Conservation (phyloP, 129 eudicot genomes). For the Artemisia tridentata region DNA sequence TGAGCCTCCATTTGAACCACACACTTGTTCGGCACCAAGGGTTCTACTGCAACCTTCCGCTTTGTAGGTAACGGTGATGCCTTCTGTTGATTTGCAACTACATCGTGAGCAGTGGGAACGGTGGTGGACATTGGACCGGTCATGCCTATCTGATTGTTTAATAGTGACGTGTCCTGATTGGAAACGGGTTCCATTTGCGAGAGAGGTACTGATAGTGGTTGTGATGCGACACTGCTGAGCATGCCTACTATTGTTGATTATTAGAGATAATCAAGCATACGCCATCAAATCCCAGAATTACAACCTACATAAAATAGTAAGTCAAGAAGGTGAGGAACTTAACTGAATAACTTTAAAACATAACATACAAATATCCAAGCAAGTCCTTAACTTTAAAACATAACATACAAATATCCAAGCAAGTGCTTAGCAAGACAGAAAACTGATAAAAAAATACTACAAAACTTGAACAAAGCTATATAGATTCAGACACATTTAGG, state of each 20-base stretch:
- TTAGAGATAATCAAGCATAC: too few relatives aligned
- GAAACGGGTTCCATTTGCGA: too few relatives aligned
- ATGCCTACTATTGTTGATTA: too few relatives aligned
- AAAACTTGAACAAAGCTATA: background rate
- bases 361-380: too few relatives aligned
- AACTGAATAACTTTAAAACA: background rate
- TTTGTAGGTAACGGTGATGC: constrained; percentile 53
- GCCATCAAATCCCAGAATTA: too few relatives aligned
- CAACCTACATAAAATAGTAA: too few relatives aligned
- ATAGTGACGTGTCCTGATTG: constrained; percentile 32
- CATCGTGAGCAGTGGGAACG: too few relatives aligned
- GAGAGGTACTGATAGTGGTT: too few relatives aligned
- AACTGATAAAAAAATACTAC: background rate
- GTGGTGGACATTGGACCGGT: constrained; percentile 28
- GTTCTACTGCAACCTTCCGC: constrained; percentile 53
- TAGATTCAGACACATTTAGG: background rate
- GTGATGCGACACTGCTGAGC: too few relatives aligned
- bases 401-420: background rate
- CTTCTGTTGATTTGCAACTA: too few relatives aligned
- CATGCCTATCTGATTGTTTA: constrained; percentile 30
- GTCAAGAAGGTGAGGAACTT: constrained; percentile 10
- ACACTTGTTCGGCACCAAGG: constrained; percentile 45
- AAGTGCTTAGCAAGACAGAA: background rate
- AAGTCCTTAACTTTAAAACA: too few relatives aligned
- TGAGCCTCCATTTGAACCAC: constrained; percentile 32